Conservation (phyloP, 1,284 basidiomycete genomes). For the Trichosporon sp. region DNA sequence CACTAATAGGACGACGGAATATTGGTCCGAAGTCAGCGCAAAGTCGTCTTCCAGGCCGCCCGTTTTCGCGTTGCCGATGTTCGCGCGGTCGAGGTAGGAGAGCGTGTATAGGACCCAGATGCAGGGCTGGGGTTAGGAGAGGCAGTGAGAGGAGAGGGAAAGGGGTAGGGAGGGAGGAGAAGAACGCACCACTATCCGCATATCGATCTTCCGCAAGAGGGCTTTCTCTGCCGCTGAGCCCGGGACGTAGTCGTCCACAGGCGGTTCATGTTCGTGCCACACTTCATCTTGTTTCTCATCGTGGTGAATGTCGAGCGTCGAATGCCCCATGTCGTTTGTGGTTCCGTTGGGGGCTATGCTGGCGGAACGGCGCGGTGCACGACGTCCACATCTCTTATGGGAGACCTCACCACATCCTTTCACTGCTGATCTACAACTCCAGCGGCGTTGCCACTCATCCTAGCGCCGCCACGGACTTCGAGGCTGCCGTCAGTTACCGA, state of each 20-base stretch:
- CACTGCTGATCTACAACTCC: too few relatives aligned
- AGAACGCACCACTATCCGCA: slow-evolving; percentile 32
- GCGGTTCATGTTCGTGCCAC: background rate
- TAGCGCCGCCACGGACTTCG: background rate
- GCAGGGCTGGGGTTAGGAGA: slow-evolving; percentile 20
- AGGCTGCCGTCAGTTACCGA: background rate
- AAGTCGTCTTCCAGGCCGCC: slow-evolving; percentile 34
- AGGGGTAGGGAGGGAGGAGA: too few relatives aligned
- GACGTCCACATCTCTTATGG: background rate
- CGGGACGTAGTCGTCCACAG: slow-evolving; percentile 34
- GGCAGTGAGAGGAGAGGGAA: background rate
- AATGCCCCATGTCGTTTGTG: background rate
- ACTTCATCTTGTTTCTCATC: background rate
- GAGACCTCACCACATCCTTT: too few relatives aligned
- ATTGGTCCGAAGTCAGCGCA: slow-evolving; percentile 40
- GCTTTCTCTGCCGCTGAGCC: slow-evolving; percentile 38
- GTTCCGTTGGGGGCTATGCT: background rate
- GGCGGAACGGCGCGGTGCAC: background rate
- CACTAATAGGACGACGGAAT: slow-evolving; percentile 39
- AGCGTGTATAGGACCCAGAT: slow-evolving; percentile 46
- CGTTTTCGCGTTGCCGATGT: slow-evolving; percentile 45
- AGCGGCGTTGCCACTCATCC: too few relatives aligned
- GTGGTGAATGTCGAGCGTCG: background rate
- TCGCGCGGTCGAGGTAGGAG: slow-evolving; percentile 44
- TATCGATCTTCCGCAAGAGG: slow-evolving; percentile 40